A percentile compares a stretch with the other conserved stretches of the same genome.
Conservation (phyloP, 768 basidiomycete species). For the Boletus insuetus region DNA sequence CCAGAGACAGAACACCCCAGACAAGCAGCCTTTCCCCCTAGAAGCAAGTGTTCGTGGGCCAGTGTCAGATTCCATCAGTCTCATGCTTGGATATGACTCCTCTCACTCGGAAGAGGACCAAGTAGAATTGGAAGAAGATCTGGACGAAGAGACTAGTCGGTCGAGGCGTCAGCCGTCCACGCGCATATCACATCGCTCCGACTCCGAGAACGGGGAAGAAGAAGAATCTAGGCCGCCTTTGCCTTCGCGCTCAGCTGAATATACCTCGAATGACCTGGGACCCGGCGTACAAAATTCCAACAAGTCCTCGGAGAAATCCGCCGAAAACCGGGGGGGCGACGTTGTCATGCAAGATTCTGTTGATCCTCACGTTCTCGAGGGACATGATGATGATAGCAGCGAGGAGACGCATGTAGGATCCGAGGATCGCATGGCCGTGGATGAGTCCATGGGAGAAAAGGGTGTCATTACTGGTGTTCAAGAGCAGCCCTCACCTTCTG, state of each 20-base stretch:
- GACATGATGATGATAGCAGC: conserved; percentile 5
- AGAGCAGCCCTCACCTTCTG: background rate
- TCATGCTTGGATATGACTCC: conserved; percentile 30
- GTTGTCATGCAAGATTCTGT: conserved; percentile 8
- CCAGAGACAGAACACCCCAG: background rate
- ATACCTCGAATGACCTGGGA: conserved; percentile 30
- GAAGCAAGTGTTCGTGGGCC: conserved; percentile 46
- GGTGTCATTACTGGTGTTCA: background rate
- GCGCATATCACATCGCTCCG: conserved; percentile 32
- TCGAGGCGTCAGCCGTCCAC: conserved; percentile 32
- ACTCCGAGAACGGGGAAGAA: conserved; percentile 37
- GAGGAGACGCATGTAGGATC: conserved; percentile 23
- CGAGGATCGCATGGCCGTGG: conserved; percentile 16
- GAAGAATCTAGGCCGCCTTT: conserved; percentile 17
- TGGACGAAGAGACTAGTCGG: conserved; percentile 33
- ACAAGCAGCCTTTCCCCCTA: conserved; percentile 16
- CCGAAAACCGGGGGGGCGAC: background rate
- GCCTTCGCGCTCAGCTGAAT: conserved; percentile 23
- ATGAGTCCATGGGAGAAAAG: conserved; percentile 5
- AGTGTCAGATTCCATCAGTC: conserved; percentile 28
- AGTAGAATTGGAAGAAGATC: conserved; percentile 41
- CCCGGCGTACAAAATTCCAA: conserved; percentile 26
- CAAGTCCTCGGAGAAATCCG: background rate
- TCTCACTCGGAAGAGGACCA: conserved; percentile 40
- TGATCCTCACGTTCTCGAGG: background rate